These are phyloP conservation scores for Starmerella floris DNA, from an alignment of 805 yeast species.

Conservation along the genomic window DNA sequence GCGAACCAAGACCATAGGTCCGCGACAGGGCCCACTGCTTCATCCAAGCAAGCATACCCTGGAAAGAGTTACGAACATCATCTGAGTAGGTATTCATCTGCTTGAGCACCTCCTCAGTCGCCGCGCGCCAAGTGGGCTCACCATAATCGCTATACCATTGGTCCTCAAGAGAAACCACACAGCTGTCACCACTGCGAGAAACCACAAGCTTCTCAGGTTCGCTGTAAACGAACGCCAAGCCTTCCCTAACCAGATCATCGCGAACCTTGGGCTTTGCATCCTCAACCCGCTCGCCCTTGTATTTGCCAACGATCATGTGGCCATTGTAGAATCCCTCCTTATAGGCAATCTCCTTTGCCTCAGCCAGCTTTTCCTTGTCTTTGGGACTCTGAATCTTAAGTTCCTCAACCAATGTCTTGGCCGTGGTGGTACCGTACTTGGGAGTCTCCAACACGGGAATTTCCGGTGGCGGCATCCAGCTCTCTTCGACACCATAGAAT, in stretches of 20 bases:
- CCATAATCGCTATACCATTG: conserved; percentile 98
- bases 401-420: conserved; percentile 69
- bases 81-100: conserved; percentile 63
- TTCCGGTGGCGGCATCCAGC: conserved; percentile 50
- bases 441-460: conserved; percentile 57
- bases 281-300: conserved; percentile 81
- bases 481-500: conserved; percentile 68
- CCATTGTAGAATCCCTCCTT: conserved; percentile 96
- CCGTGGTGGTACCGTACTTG: conserved; percentile 78
- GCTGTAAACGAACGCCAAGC: conserved; percentile 75
- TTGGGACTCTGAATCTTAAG: conserved; percentile 90
- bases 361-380: conserved; percentile 71
- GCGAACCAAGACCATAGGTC: conserved; percentile 90
- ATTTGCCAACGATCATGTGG: conserved; percentile 62
- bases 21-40: conserved; percentile 98
- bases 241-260: conserved; percentile 61
- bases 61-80: conserved; percentile 84
- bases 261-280: conserved; percentile 78
- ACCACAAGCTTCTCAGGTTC: conserved; percentile 87
- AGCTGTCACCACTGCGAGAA: conserved; percentile 92
- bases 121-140: conserved; percentile 76
- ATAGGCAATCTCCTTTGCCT: conserved; percentile 88
- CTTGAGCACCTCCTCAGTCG: conserved; percentile 65
- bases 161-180: conserved; percentile 93
- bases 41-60: conserved; percentile 89